phyloP scores from a whole-genome alignment of 306 rosid species.

The Sicyos edulis region DNA sequence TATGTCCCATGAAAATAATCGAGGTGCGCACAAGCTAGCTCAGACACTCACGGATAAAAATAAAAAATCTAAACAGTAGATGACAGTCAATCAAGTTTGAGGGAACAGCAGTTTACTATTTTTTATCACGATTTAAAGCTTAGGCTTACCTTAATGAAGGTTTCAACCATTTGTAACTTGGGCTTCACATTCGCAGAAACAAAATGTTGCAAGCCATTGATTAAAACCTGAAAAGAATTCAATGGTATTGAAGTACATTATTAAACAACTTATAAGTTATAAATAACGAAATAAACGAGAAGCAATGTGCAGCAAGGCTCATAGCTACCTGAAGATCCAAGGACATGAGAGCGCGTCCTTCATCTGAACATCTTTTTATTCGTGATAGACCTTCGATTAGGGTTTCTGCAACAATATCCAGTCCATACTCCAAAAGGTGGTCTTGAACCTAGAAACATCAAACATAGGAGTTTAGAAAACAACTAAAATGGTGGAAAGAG shows the following conservation, averaged over 20 bases:
- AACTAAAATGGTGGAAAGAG: background rate
- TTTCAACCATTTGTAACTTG: conserved; percentile 74
- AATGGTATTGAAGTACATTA: conserved; percentile 23
- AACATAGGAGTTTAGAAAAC: background rate
- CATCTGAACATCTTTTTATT: conserved; percentile 89
- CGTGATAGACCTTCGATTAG: conserved; percentile 94
- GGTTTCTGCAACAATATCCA: conserved; percentile 77
- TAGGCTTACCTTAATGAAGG: conserved; percentile 75
- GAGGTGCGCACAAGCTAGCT: too few relatives aligned
- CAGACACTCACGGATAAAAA: too few relatives aligned
- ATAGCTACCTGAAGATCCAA: conserved; percentile 76
- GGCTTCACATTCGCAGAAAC: conserved; percentile 68
- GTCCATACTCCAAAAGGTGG: conserved; percentile 61
- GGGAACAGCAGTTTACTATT: background rate
- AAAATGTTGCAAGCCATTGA: conserved; percentile 89
- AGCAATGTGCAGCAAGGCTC: background rate
- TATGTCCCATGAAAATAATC: background rate
- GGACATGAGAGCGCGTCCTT: conserved; percentile 96
- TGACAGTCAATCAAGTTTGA: conserved; percentile 11
- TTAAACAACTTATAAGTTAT: background rate
- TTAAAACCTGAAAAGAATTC: conserved; percentile 66
- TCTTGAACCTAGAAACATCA: conserved; percentile 55
- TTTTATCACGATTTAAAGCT: background rate
- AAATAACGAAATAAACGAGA: conserved; percentile 20
- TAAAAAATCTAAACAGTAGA: too few relatives aligned